Evolutionary conservation across 2,329 filamentous ascomycete species (phyloP).

Genomic region (Talaromyces pinophilus): DNA sequence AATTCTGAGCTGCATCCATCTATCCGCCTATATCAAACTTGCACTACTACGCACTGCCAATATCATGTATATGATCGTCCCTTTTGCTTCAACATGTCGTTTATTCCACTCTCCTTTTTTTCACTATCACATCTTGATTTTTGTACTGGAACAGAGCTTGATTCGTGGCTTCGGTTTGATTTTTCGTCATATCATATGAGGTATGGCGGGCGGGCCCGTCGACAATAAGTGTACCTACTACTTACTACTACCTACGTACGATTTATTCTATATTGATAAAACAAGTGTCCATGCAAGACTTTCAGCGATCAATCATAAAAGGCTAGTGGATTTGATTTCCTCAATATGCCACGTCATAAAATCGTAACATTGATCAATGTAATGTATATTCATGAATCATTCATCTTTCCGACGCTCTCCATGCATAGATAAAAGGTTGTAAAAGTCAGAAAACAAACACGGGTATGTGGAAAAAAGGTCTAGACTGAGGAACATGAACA

Average conservation of each 20-base stretch:
- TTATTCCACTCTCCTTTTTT: not conserved
- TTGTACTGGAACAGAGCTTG: not conserved
- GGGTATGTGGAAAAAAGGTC: not conserved
- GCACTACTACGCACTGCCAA: not conserved
- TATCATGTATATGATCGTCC: constrained; percentile 5
- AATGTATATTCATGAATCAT: not conserved
- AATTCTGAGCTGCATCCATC: not conserved
- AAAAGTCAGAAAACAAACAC: not conserved
- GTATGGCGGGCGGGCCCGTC: constrained; percentile 2
- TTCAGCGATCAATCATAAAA: no score
- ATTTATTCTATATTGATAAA: constrained; percentile 8
- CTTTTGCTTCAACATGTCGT: not conserved
- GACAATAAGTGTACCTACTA: constrained; percentile 8
- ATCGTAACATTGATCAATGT: constrained; percentile 2
- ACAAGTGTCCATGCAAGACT: not conserved
- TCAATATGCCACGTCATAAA: not conserved
- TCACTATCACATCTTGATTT: not conserved
- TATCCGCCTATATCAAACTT: not conserved
- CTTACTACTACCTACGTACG: not conserved
- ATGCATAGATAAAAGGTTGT: not conserved
- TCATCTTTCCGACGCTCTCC: not conserved
- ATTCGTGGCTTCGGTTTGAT: not conserved
- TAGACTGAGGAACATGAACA: not conserved
- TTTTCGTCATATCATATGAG: not conserved
- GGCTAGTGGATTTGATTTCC: not conserved